Base-by-base conservation (phyloP, 1,139 yeast species). In the Williopsis jadinii region DNA sequence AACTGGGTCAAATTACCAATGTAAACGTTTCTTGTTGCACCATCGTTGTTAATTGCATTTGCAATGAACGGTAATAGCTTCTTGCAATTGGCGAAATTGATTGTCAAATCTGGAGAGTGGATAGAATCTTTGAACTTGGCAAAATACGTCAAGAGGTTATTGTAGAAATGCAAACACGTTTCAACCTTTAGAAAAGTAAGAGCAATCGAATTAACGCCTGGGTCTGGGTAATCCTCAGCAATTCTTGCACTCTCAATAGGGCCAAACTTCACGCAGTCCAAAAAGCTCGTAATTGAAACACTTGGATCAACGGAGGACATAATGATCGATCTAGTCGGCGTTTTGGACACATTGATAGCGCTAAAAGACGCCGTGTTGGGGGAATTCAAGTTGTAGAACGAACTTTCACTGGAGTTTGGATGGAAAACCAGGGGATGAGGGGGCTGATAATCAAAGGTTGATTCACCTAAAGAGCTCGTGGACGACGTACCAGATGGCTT, bases 11-110 rank as follows among this genome's bases (percentile, higher is more conserved):
- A 64, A 52, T 74, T 73, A 13, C 90, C 86, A 45, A 85, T 66
- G 55, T 80, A 82, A 10, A 84, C 87, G 52, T 81, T 80, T 55
- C 95, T 71, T 9, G 95, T 80, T 9, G 95, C 95, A 24, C 88
- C 87, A 51, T 84, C 84, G 48, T 83, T 75, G 51, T 78, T 81
- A 38, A 84, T 80, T 9, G 90, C 85, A 46, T 75, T 71, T 53
- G 75, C 65, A 27, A 84, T 80, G 13, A 76, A 74, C 1, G 83
- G 77, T 30, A 78, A 65, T 26, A 83, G 69, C 10, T 83, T 74
- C 29, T 77, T 67, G 40, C 83, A 71, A 39, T 73, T 70, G 9
- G 86, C 85, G 80, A 94, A 84, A 24, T 83, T 81, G 32, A 87
- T 69, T 37, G 64, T 60, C 38, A 78, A 55, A 8, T 66, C 63